Base-by-base conservation (phyloP, 768 basidiomycete genomes). In the Phaffia australis region DNA sequence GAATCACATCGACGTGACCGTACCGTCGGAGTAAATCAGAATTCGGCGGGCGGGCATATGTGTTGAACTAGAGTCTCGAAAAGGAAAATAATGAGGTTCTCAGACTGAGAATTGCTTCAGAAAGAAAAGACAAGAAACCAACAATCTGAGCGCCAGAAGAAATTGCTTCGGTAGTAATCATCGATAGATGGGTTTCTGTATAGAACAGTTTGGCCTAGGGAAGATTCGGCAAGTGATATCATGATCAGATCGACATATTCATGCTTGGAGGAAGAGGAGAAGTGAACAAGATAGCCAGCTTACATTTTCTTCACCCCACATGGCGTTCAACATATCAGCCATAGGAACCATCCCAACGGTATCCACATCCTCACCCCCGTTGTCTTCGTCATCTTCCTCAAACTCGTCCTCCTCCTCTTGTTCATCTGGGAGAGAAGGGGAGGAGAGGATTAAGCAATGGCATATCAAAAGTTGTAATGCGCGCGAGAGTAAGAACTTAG, bases 301-400 rank as follows among this genome's bases (percentile, higher is more conserved):
- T 72, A 90, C 92, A 70, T 97, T 98, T 74, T 91, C 87, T 49
- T 82, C 82, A 9, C 83, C 85, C 74, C 84, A 88, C 62, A 85
- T 82, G 15, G 94, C 95, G 72, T 99, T 99, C 58, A 99, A 79
- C 79, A 98, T 84, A 76, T 99, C 95, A 3, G 95, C 95, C 79
- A 98, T 84, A 0, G 94, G 93, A 4, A 97, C 87, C 91, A 98
- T 92, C 2, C 87, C 84, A 14, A 88, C 83, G 69, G 87, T 83
- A 14, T 81, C 80, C 7, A 82, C 77, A 66, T 84, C 82, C 23
- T 83, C 83, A 3, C 76, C 78, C 1, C 82, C 82, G 21, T 83
- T 81, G 4, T 81, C 81, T 16, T 77, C 71, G 74, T 76, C 71
- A 7, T 77, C 76, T 19, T 63, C 61, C 48, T 69, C 67, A 29